Percentiles rank a stretch among this genome's conserved stretches.
Evolutionary conservation across 176 grass and related monocot genomes (phyloP).

Genomic region (Oryza nivara): DNA sequence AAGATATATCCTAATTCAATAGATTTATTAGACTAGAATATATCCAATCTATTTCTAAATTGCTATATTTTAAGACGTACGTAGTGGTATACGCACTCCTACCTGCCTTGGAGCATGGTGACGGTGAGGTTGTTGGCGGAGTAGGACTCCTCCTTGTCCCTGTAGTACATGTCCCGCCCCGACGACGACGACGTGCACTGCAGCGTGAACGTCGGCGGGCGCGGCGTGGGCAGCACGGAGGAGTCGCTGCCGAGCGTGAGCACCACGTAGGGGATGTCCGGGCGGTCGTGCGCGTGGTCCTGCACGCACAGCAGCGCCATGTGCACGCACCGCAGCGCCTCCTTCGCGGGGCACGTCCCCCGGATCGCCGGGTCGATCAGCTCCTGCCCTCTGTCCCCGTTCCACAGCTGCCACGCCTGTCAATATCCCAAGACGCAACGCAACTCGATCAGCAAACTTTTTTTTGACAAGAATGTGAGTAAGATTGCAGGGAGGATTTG

Average conservation of each 20-base stretch:
- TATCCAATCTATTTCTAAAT: no score
- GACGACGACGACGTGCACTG: conserved; percentile 43
- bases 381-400: conserved; percentile 41
- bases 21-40: no score
- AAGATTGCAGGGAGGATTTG: no score
- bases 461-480: no score
- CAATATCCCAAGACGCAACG: no score
- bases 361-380: conserved; percentile 64
- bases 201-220: conserved; percentile 63
- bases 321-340: conserved; percentile 58
- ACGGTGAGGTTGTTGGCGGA: conserved; percentile 51
- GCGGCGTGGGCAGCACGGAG: conserved; percentile 54
- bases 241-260: conserved; percentile 54
- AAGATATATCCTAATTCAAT: no score
- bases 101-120: conserved; percentile 51
- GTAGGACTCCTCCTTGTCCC: conserved; percentile 35
- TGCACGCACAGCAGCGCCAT: conserved; percentile 85
- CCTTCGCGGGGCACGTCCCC: conserved; percentile 21
- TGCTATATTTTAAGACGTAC: no score
- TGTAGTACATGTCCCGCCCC: background rate
- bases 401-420: conserved; percentile 86
- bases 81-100: background rate
- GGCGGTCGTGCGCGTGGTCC: conserved; percentile 74
- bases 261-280: conserved; percentile 61
- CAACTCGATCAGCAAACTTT: no score